Base-by-base conservation (phyloP, 2,329 filamentous ascomycete species). In the Exserohilum turcica region DNA sequence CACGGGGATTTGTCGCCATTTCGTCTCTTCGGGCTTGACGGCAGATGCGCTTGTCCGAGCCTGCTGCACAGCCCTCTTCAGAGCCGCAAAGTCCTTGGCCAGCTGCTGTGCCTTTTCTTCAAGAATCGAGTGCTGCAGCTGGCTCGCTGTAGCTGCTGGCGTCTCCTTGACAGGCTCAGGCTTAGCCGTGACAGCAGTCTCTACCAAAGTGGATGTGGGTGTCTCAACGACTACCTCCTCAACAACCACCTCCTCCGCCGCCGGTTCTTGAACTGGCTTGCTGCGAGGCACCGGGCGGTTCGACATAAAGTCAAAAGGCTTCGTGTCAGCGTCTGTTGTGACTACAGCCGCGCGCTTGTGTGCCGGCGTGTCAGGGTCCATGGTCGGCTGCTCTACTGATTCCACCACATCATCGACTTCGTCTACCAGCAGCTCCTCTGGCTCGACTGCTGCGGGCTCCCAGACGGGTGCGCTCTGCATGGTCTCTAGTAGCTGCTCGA, bases 181-280 rank as follows among this genome's bases (percentile, higher is more conserved):
- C 28, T 56, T 48, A 21, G 43, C 13, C 21, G 21, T 5, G 24
- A n/a, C 15, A 3, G 32, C 28, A 27, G 31, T 35, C 10, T 10
- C 19, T 10, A n/a, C 19, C 31, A 39, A 31, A 8, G 33, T 15
- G 16, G 33, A 10, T 10, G 24, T 35, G 19, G 51, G 44, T 35
- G 52, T 36, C n/a, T 56, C 44, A 15, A 47, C 24, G 8, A 49
- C 31, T 12, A 55, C 52, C 15, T 53, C 49, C 28, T 54, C 48
- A n/a, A 53, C 46, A 72, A 61, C 7, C 64, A 70, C 57, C 72
- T 76, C 39, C 76, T 78, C 47, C 77, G 73, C 59, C 72, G 62
- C 10, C 76, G 67, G 54, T 74, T 54, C 47, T 31, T 56, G 52
- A 5, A 49, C 52, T 37, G 66, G 61, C 52, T 67, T 66, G 3